Evolutionary conservation across 176 grass and related monocot genomes (phyloP).

Genomic region (Triticum monococcum): DNA sequence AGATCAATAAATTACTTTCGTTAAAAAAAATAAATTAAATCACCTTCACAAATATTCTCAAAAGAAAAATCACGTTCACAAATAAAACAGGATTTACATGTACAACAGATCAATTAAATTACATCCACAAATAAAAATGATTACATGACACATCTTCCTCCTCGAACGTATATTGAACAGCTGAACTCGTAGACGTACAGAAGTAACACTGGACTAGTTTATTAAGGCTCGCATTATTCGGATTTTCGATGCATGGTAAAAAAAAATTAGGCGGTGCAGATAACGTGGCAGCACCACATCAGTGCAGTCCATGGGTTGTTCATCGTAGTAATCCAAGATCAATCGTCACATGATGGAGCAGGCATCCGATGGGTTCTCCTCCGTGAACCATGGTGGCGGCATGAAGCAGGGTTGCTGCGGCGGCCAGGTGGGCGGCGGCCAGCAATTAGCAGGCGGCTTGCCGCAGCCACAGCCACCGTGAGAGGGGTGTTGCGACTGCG

Average conservation of each 20-base stretch:
- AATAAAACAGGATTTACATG: too few relatives aligned
- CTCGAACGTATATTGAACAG: too few relatives aligned
- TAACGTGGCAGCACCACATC: not conserved
- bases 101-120: too few relatives aligned
- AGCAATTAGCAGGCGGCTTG: not conserved
- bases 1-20: too few relatives aligned
- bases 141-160: not conserved
- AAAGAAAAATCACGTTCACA: too few relatives aligned
- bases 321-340: not conserved
- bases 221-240: slow-evolving; percentile 9
- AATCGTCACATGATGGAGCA: slow-evolving; percentile 13
- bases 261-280: not conserved
- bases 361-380: not conserved
- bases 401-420: not conserved
- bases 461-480: not conserved
- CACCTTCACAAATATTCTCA: too few relatives aligned
- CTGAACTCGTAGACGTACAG: too few relatives aligned
- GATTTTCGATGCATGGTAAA: not conserved
- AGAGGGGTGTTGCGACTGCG: not conserved
- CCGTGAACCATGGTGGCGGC: not conserved
- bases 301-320: not conserved
- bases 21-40: too few relatives aligned
- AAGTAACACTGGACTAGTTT: not conserved
- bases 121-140: too few relatives aligned
- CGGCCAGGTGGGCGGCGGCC: not conserved